Evolutionary conservation across 805 yeast genomes (phyloP).

Genomic region (Ogataea paraovalis): DNA sequence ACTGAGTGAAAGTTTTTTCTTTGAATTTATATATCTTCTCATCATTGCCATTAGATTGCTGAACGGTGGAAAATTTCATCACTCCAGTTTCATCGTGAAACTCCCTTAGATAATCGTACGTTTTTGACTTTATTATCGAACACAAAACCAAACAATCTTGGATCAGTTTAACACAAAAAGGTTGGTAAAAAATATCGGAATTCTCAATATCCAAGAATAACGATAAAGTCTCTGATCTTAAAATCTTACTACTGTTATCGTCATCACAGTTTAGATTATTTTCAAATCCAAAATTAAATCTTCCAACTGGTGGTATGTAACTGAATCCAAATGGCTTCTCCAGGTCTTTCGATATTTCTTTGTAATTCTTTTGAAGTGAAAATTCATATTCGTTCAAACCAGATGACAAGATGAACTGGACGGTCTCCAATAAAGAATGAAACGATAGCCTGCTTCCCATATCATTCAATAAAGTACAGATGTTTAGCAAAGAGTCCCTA

Average conservation of each 20-base stretch:
- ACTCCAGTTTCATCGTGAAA: constrained; percentile 18
- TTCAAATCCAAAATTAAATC: constrained; percentile 25
- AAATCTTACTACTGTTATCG: constrained; percentile 4
- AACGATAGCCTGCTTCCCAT: constrained; percentile 33
- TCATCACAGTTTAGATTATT: constrained; percentile 16
- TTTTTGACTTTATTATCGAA: constrained; percentile 32
- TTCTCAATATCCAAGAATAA: constrained; percentile 14
- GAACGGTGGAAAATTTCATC: constrained; percentile 16
- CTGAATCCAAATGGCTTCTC: constrained; percentile 22
- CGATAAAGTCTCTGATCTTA: constrained; percentile 7
- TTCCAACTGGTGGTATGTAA: constrained; percentile 28
- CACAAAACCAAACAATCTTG: constrained; percentile 32
- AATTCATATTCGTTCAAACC: constrained; percentile 16
- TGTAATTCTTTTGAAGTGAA: constrained; percentile 1
- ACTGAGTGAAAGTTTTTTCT: constrained; percentile 21
- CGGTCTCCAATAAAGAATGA: constrained; percentile 31
- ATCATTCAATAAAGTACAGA: constrained; percentile 22
- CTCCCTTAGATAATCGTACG: constrained; percentile 16
- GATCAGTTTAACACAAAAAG: constrained; percentile 11
- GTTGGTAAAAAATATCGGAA: constrained; percentile 6
- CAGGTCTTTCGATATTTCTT: constrained; percentile 12
- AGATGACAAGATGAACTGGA: constrained; percentile 21
- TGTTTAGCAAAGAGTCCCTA: constrained; percentile 16
- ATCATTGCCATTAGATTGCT: constrained; percentile 10
- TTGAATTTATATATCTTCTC: constrained; percentile 19